Conservation (phyloP, 805 yeast genomes). For the Saturnispora besseyi region DNA sequence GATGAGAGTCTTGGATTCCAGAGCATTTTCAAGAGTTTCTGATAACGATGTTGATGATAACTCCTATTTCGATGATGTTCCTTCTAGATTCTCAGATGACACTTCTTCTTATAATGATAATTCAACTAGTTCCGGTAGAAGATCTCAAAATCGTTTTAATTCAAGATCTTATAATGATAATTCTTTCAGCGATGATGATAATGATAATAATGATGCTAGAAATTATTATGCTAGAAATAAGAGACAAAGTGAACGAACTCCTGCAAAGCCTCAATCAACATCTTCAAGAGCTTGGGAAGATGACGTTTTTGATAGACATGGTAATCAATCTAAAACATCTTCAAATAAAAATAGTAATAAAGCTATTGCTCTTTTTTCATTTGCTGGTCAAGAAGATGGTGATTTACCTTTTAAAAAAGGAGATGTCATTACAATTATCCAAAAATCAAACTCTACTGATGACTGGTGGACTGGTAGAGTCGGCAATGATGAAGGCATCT, state of each 20-base stretch:
- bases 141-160: conserved; percentile 3
- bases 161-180: conserved; percentile 21
- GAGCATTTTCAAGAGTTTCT: conserved; percentile 57
- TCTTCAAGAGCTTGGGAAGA: conserved; percentile 62
- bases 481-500: conserved; percentile 80
- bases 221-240: conserved; percentile 13
- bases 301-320: conserved; percentile 58
- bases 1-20: conserved; percentile 75
- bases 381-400: conserved; percentile 89
- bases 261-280: neutral
- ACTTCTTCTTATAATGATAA: conserved; percentile 30
- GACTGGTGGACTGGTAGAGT: conserved; percentile 99
- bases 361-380: conserved; percentile 83
- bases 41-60: conserved; percentile 41
- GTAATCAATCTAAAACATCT: conserved; percentile 17
- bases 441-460: conserved; percentile 79
- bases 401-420: conserved; percentile 92
- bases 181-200: conserved; percentile 24
- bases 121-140: conserved; percentile 11
- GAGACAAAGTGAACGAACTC: neutral
- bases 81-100: conserved; percentile 55
- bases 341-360: conserved; percentile 43
- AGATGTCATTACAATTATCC: conserved; percentile 78
- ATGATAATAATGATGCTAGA: conserved; percentile 18
- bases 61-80: conserved; percentile 70